Conservation (phyloP, 768 basidiomycete species). For the Mycena vulgaris region DNA sequence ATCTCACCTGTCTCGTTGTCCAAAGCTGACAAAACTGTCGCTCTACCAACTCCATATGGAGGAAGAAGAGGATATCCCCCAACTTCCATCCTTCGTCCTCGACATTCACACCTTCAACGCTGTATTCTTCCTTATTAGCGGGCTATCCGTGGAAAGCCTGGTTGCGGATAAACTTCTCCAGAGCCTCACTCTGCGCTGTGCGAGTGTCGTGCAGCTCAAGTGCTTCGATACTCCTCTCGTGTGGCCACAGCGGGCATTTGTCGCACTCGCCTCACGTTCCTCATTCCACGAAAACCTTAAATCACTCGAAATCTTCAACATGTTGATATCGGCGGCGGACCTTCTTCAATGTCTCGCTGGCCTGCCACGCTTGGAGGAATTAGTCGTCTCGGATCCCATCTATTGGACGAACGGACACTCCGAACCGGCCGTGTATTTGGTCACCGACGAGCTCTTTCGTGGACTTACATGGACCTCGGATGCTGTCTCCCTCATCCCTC, state of each 20-base stretch:
- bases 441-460: neutral
- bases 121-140: neutral
- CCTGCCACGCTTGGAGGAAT: neutral
- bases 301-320: neutral
- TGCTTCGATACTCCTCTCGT: neutral
- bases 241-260: neutral
- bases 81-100: neutral
- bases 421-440: neutral
- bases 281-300: neutral
- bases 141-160: neutral
- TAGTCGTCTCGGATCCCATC: neutral
- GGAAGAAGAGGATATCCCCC: neutral
- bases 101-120: neutral
- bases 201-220: neutral
- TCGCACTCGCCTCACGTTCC: neutral
- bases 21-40: neutral
- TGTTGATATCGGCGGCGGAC: no score
- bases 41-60: neutral
- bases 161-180: neutral
- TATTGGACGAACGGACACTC: neutral
- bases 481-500: neutral
- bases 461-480: neutral
- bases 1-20: constrained; percentile 6
- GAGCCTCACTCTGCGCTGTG: constrained; percentile 1
- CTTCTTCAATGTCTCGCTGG: neutral